Base-by-base conservation (phyloP, 1,139 yeast species). In the Geotrichum europaeum region DNA sequence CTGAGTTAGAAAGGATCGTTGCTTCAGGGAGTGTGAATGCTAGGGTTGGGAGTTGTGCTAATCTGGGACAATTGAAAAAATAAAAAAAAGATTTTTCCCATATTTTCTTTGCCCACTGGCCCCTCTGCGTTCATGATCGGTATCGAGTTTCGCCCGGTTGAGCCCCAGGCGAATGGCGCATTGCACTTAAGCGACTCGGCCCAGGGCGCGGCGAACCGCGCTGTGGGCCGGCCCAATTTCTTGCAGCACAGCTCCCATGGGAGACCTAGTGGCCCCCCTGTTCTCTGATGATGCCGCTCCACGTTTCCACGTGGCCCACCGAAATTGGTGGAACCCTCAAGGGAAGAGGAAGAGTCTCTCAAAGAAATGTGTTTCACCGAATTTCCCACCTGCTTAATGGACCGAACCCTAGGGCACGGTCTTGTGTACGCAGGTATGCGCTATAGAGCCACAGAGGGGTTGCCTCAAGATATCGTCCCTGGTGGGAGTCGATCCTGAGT, bases 251-350 rank as follows among this genome's bases (percentile, higher is more conserved):
- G 60, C 87, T 85, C 86, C 89, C 89, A 85, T 84, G 73, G 67
- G 54, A 58, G 59, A 18, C 43, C 34, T 20, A 28, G 22, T 10
- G 24, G 20, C 5, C 67, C 70, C 68, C 71, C 70, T 72, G 66
- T 73, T 85, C 83, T 83, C 88, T 85, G 84, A 83, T 85, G 86
- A 84, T 85, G 75, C 76, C 78, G 85, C 86, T 87, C 86, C 73
- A 83, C 87, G 87, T 80, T 81, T 80, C 72, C 86, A 80, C 87
- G 88, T 73, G 70, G 78, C 87, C 56, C 34, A 40, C 55, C 55
- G 22, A 20, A 7, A 20, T 28, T 4, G 43, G 51, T 28, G 47
- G 52, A 47, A 47, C 55, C 83, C 88, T 84, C 88, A 83, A 72
- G 88, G 84, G 87, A 78, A 55, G 43, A 34, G 56, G 58, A 36